Conservation (phyloP, 192 early-diverging fungal species). For the Spinellus fusiger region DNA sequence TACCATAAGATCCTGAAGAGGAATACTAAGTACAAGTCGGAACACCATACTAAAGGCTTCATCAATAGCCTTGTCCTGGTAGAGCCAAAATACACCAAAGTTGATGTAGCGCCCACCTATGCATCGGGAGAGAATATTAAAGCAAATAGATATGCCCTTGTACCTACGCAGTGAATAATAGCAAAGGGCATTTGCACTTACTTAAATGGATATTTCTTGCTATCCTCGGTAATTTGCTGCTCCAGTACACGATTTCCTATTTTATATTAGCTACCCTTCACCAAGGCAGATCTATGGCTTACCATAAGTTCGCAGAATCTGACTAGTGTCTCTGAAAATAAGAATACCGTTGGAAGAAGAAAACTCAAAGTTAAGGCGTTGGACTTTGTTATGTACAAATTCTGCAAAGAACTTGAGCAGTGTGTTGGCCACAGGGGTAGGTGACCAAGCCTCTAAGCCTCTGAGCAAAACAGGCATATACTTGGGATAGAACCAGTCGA, state of each 20-base stretch:
- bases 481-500: slow-evolving; percentile 81
- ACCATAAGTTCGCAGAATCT: slow-evolving; percentile 54
- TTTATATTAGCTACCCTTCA: too few relatives aligned
- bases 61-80: slow-evolving; percentile 74
- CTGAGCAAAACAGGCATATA: slow-evolving; percentile 59
- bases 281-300: too few relatives aligned
- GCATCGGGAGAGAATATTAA: slow-evolving; percentile 61
- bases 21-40: slow-evolving; percentile 66
- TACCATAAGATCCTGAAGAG: slow-evolving; percentile 71
- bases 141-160: slow-evolving; percentile 75
- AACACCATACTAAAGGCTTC: slow-evolving; percentile 56
- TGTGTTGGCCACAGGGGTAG: slow-evolving; percentile 59
- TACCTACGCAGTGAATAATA: too few relatives aligned
- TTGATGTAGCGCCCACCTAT: slow-evolving; percentile 80
- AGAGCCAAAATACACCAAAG: slow-evolving; percentile 88
- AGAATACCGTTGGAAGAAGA: slow-evolving; percentile 84
- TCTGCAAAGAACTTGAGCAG: slow-evolving; percentile 75
- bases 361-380: slow-evolving; percentile 79
- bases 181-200: too few relatives aligned
- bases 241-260: slow-evolving; percentile 8
- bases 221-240: neutral
- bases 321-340: slow-evolving; percentile 82
- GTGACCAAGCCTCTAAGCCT: slow-evolving; percentile 60
- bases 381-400: slow-evolving; percentile 75
- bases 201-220: slow-evolving; percentile 22